Evolutionary conservation across 352 stramenopile genomes (phyloP), one percentile per base, ranked within the genome.

Genomic region (Pythium grandisporangium): DNA sequence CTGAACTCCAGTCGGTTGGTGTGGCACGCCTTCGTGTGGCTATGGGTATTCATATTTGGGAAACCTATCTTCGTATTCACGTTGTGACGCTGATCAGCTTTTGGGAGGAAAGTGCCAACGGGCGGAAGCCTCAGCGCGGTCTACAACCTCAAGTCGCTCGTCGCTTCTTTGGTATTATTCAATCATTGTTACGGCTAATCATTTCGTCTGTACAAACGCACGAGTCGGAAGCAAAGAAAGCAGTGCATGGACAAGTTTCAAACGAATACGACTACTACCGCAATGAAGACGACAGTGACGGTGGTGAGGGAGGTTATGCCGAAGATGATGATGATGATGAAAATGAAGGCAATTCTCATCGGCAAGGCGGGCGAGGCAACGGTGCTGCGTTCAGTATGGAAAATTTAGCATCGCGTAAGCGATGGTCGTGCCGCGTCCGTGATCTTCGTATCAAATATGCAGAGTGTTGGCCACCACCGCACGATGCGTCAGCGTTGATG

Each of bases 51-150:
- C 63, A 84, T 42, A 66, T 93, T 51, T 93, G 79, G 79, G 79
- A 93, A 30, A 67, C 53, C 53, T 90, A 87, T 30, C 79, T 93
- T 35, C 76, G 77, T 20, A 63, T 83, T 2, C 79, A 93, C 45
- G 74, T 93, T 5, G 63, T 82, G 37, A 88, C 79, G 30, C 58
- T 93, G 10, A 70, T 90, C 27, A 78, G 62, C 8, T 93, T 86
- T 53, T 93, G 76, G 76, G 72, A 90, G 44, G 76, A 93, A 37
- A 84, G 67, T 42, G 75, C 74, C 19, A 58, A 58, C 3, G 79
- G 76, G 19, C 59, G 61, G 17, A 88, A 82, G 21, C 63, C 72
- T 1, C 67, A 85, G 45, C 69, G 75, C 27, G 77, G 74, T 12
- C 55, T 93, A 12, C 73, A 93, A 39, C 76, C 79, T 6, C 66